Evolutionary conservation across 2,329 filamentous ascomycete species (phyloP), one percentile per base, ranked within the genome.

Genomic region (Didymella segeticola): DNA sequence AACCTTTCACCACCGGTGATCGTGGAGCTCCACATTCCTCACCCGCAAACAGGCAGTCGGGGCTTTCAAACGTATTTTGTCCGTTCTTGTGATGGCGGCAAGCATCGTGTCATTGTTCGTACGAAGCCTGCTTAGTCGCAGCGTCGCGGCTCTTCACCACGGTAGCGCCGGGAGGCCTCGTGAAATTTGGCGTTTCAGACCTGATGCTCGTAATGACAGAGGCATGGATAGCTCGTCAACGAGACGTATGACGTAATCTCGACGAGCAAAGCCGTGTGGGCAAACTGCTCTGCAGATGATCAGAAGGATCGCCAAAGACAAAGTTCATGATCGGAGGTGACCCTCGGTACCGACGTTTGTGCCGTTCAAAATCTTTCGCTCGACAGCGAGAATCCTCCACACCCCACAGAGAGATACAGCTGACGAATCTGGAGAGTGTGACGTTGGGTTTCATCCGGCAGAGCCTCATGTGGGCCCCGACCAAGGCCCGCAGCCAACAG

Each of bases 401-500:
- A 47, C 43, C 37, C 37, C 43, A 30, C 49, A 47, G n/a, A 41
- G 14, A 4, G 15, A 41, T 12, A 25, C 17, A 25, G 47, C 23
- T 42, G 49, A 53, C 42, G 43, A 26, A n/a, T 53, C 42, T 41
- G 37, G 43, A 36, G 38, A 42, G 19, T 29, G 48, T 53, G 50
- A 53, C 50, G 43, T 53, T 38, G 50, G 39, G 30, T 15, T n/a
- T 26, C 7, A 10, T 12, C 31, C 37, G 37, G 34, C 43, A 47
- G 50, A 53, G 50, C 50, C 43, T 47, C 50, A 53, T 17, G 50
- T 43, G 43, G 31, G 25, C 15, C 26, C 37, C 37, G 33, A 30
- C n/a, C n/a, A 43, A 27, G 30, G 5, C 39, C 31, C 51, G 43
- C 39, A 45, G n/a, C 51, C 51, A 53, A 53, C 51, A 43, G 51